These are phyloP conservation scores for Flaveria trinervia DNA, from an alignment of 129 eudicot genomes.

Conservation along the genomic window DNA sequence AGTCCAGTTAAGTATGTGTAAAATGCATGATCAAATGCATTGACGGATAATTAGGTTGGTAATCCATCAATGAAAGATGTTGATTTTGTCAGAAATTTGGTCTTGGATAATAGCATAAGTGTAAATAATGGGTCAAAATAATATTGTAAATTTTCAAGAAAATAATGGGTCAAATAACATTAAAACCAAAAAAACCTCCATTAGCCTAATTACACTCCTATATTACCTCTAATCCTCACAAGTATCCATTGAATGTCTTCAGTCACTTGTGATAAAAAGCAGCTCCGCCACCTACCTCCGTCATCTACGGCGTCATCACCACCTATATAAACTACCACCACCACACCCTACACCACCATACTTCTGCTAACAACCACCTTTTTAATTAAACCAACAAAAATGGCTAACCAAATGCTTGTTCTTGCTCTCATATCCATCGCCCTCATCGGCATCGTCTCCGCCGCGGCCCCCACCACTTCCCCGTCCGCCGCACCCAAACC, in stretches of 20 bases:
- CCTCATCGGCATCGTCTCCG: slow-evolving; percentile 22
- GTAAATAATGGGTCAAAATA: too few relatives aligned
- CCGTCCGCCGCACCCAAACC: slow-evolving; percentile 28
- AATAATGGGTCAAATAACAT: neutral
- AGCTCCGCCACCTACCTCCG: slow-evolving; percentile 32
- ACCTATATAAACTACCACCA: slow-evolving; percentile 22
- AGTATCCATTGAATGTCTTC: neutral
- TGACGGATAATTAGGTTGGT: too few relatives aligned
- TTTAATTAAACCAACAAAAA: slow-evolving; percentile 26
- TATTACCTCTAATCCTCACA: slow-evolving; percentile 24
- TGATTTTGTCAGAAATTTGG: too few relatives aligned
- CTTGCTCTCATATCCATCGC: slow-evolving; percentile 35
- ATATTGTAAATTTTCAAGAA: too few relatives aligned
- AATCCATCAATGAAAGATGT: too few relatives aligned
- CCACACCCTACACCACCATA: slow-evolving; percentile 18
- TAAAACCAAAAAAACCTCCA: neutral
- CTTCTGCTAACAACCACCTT: slow-evolving; percentile 8
- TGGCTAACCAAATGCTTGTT: slow-evolving; percentile 40
- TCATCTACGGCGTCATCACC: slow-evolving; percentile 16
- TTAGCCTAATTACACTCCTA: slow-evolving; percentile 13
- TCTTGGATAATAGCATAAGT: too few relatives aligned
- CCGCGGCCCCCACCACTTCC: slow-evolving; percentile 25
- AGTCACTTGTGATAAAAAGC: slow-evolving; percentile 25
- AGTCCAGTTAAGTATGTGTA: too few relatives aligned
- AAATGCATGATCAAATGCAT: too few relatives aligned